Evolutionary conservation across 108 stramenopile genomes (phyloP).

Genomic region (Cyclostephanos invisitatus): DNA sequence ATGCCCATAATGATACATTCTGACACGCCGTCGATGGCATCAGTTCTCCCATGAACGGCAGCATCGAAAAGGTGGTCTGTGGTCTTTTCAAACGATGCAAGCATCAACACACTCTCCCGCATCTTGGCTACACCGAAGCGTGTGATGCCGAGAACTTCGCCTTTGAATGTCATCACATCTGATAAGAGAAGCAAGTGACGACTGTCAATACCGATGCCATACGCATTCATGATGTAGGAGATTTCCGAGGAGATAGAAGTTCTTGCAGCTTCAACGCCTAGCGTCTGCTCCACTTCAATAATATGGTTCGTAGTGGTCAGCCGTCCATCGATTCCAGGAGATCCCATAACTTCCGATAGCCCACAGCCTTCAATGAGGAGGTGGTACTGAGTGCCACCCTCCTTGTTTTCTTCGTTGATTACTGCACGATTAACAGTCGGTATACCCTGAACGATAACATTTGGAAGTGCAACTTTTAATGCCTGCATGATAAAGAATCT

Average conservation of each 20-base stretch:
- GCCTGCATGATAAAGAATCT: slow-evolving; percentile 91
- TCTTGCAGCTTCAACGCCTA: slow-evolving; percentile 98
- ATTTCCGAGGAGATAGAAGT: slow-evolving; percentile 92
- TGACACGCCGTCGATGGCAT: slow-evolving; percentile 96
- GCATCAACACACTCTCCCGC: slow-evolving; percentile 97
- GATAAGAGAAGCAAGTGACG: slow-evolving; percentile 94
- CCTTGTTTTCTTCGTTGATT: slow-evolving; percentile 91
- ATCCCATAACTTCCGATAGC: slow-evolving; percentile 94
- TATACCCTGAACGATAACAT: slow-evolving; percentile 96
- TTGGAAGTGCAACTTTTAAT: slow-evolving; percentile 88
- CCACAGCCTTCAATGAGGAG: slow-evolving; percentile 97
- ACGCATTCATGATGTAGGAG: slow-evolving; percentile 93
- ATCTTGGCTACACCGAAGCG: slow-evolving; percentile 98
- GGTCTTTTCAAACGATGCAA: slow-evolving; percentile 99
- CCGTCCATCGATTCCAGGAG: slow-evolving; percentile 91
- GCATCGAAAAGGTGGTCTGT: slow-evolving; percentile 99
- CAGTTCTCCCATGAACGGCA: slow-evolving; percentile 94
- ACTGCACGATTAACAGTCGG: slow-evolving; percentile 94
- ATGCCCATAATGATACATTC: slow-evolving; percentile 99
- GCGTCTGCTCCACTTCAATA: slow-evolving; percentile 89
- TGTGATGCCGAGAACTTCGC: slow-evolving; percentile 97
- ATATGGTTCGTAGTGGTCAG: slow-evolving; percentile 95
- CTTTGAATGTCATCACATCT: slow-evolving; percentile 99
- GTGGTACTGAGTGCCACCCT: slow-evolving; percentile 77
- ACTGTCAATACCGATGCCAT: slow-evolving; percentile 96